Evolutionary conservation across 257 asterid species (phyloP).

Genomic region (Salvia miltiorrhiza): DNA sequence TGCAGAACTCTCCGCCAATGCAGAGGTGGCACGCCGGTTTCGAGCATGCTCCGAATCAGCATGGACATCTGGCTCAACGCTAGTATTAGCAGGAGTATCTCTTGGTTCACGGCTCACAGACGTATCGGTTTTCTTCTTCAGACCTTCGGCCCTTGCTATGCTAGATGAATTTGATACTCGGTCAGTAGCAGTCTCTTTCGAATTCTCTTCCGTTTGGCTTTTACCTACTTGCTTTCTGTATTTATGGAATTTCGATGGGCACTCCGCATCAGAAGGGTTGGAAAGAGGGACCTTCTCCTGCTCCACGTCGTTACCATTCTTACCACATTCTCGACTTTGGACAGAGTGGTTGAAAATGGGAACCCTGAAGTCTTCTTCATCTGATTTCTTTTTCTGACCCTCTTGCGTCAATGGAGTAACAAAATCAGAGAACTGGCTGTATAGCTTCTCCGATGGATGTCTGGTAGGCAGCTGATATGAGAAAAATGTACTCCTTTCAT

Average conservation of each 20-base stretch:
- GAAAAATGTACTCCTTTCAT: conserved; percentile 34
- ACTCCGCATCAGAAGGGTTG: conserved; percentile 25
- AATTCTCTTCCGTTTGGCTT: conserved; percentile 29
- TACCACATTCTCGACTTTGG: conserved; percentile 37
- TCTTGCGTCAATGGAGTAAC: conserved; percentile 30
- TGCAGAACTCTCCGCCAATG: conserved; percentile 9
- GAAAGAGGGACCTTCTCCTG: conserved; percentile 30
- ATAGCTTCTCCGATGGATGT: conserved; percentile 43
- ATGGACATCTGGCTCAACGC: conserved; percentile 21
- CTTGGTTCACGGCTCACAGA: conserved; percentile 22
- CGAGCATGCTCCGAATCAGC: conserved; percentile 20
- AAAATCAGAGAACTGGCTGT: conserved; percentile 26
- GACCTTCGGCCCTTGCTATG: conserved; percentile 24
- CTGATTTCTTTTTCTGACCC: conserved; percentile 40
- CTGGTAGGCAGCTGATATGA: conserved; percentile 34
- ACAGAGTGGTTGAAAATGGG: conserved; percentile 48
- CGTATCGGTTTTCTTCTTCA: conserved; percentile 22
- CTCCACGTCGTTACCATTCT: neutral
- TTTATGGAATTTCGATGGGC: conserved; percentile 25
- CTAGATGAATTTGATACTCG: conserved; percentile 29
- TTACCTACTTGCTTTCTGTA: conserved; percentile 30
- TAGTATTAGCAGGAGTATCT: conserved; percentile 22
- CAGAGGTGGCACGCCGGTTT: conserved; percentile 11
- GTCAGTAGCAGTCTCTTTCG: conserved; percentile 25
- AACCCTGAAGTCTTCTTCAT: conserved; percentile 71